Percentiles rank a stretch among this genome's conserved stretches.
phyloP scores from a whole-genome alignment of 1,139 yeast genomes.

The Entelexis sorbosivorans region DNA sequence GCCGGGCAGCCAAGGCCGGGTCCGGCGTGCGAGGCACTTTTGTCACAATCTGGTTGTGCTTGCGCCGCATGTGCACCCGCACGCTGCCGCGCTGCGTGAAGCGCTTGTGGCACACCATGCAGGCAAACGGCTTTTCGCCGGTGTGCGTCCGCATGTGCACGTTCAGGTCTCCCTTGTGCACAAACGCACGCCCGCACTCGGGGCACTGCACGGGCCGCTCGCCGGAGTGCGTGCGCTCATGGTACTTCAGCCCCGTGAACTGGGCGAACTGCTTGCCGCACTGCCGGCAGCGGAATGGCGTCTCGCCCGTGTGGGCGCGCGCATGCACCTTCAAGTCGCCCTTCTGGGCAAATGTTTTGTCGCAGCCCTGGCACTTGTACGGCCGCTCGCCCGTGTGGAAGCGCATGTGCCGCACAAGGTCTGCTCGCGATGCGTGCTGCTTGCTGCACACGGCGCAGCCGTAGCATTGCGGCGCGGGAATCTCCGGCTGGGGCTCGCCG shows the following conservation, averaged over 20 bases:
- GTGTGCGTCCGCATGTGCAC: constrained; percentile 77
- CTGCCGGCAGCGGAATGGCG: constrained; percentile 37
- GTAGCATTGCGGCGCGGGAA: not conserved
- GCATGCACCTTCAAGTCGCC: constrained; percentile 80
- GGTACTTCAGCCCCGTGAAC: constrained; percentile 82
- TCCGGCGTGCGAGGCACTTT: constrained; percentile 6
- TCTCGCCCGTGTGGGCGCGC: constrained; percentile 52
- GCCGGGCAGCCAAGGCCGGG: not conserved
- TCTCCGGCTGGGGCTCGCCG: not conserved
- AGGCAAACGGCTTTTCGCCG: constrained; percentile 66
- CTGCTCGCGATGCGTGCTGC: not conserved
- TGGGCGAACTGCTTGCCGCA: constrained; percentile 50
- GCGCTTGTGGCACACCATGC: constrained; percentile 28
- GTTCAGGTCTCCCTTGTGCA: constrained; percentile 45
- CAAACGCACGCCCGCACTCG: constrained; percentile 39
- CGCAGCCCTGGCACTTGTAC: constrained; percentile 54
- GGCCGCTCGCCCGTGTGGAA: constrained; percentile 65
- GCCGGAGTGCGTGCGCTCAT: constrained; percentile 65
- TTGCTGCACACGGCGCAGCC: not conserved
- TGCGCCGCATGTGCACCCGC: constrained; percentile 66
- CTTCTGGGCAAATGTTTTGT: constrained; percentile 78
- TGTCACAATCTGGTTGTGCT: not conserved
- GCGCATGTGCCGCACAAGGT: constrained; percentile 43
- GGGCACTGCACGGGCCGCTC: constrained; percentile 57
- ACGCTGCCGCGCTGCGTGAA: constrained; percentile 72